These are phyloP conservation scores for Musa balbisiana DNA, from an alignment of 202 grass and related monocot species.

Conservation along the genomic window DNA sequence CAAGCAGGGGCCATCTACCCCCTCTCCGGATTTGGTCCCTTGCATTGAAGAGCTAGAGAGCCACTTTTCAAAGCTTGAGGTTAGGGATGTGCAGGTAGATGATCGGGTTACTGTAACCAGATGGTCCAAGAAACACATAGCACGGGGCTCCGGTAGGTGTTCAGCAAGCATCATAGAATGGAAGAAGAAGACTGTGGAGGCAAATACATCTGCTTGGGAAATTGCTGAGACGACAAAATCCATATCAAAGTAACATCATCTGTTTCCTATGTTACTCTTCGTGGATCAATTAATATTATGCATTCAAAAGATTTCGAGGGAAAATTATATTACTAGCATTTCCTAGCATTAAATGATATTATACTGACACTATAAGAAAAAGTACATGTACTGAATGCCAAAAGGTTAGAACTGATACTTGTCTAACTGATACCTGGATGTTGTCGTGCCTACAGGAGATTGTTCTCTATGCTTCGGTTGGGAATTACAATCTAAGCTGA, in stretches of 20 bases:
- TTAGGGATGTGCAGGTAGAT: slow-evolving; percentile 69
- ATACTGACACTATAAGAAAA: too few species aligned
- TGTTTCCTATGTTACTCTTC: slow-evolving; percentile 10
- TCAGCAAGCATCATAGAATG: slow-evolving; percentile 86
- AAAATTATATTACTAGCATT: not conserved
- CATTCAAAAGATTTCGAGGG: not conserved
- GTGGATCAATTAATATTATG: not conserved
- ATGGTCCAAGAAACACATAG: slow-evolving; percentile 70
- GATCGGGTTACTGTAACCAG: slow-evolving; percentile 62
- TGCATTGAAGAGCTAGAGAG: slow-evolving; percentile 39
- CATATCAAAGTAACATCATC: slow-evolving; percentile 52
- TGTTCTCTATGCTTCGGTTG: too few species aligned
- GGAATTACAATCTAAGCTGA: too few species aligned
- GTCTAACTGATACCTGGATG: not conserved
- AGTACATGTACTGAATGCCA: too few species aligned
- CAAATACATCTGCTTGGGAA: slow-evolving; percentile 50
- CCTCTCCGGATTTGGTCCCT: slow-evolving; percentile 22
- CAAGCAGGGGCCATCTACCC: slow-evolving; percentile 27
- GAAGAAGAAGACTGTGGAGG: slow-evolving; percentile 67
- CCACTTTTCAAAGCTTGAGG: slow-evolving; percentile 58
- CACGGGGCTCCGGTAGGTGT: slow-evolving; percentile 36
- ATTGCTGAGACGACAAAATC: slow-evolving; percentile 39
- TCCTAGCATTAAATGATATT: not conserved
- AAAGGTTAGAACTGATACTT: too few species aligned
- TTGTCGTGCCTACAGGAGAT: not conserved